Base-by-base conservation (phyloP, 2,329 filamentous ascomycete genomes). In the Fusarium irregulare region DNA sequence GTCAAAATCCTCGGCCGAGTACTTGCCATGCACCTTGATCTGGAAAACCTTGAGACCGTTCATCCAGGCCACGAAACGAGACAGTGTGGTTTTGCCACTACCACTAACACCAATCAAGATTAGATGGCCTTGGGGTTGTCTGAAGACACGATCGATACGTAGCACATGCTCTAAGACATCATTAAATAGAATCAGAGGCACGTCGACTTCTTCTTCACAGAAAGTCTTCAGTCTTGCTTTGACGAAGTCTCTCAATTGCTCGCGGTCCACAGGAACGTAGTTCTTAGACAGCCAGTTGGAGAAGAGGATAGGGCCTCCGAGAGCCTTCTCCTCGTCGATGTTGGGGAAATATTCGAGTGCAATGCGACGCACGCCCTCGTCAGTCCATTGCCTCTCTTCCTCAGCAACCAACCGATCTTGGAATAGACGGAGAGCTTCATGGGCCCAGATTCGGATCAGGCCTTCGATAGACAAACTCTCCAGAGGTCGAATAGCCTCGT, bases 251-350 rank as follows among this genome's bases (percentile, higher is more conserved):
- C 97, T 91, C 40, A 99, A 86, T 76, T 97, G 92, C 78, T 99
- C 96, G 72, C 96, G 92, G 76, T 97, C 94, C 41, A 99, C 96
- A 9, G 96, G 96, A 13, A 98, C 90, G 77, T 99, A 99, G 79
- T 99, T 93, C 88, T 97, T 98, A 14, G 95, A 98, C 8, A 99
- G 87, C 96, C 96, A 99, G 83, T 99, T 99, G 9, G 97, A 99
- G 86, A 97, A 99, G 59, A 99, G 84, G 57, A 99, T 98, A 1
- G 96, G 97, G 1, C 93, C 93, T 70, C 93, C 92, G 30, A 99
- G 88, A 49, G 96, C 94, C 79, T 93, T 92, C 45, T 92, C 87
- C 73, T 98, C 92, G 66, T 99, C 93, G 66, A 99, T 93, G n/a
- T 90, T 97, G 1, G 96, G 96, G 87, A 99, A 99, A 78, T 92